Evolutionary conservation across 2,329 filamentous ascomycete genomes (phyloP), one percentile per base, ranked within the genome.

Genomic region (Mycogone perniciosa): DNA sequence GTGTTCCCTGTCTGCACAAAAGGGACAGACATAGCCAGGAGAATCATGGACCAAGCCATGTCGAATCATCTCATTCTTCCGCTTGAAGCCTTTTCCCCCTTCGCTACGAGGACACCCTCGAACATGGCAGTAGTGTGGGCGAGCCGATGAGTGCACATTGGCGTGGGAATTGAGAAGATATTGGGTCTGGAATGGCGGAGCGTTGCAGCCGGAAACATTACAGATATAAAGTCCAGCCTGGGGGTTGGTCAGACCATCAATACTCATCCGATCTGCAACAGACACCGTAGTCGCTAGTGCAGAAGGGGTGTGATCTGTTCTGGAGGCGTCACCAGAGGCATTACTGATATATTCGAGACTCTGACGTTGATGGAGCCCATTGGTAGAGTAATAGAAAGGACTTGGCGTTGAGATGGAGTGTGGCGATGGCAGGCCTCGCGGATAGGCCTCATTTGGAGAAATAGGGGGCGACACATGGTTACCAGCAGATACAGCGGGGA

Each of bases 21-120:
- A 97, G 0, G 93, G 93, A 67, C 93, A 99, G 31, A 96, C 84
- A 62, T 97, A 99, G 54, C 92, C 92, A 1, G 93, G 93, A 6
- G 89, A 95, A 57, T 90, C 86, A 63, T 99, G 93, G 4, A 97
- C 93, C 3, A 97, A 78, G 1, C 92, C 91, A 62, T 86, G 83
- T 30, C 83, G 71, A 43, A 86, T 86, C 83, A 86, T 85, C 64
- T 86, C 84, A 58, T 86, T 86, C 64, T 86, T 86, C 51, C 84
- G 75, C 65, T 86, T 86, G 65, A 87, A 87, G 0, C 84, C 84
- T 57, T 82, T 84, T 4, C 83, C 83, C 2, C 79, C 77, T 62
- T 83, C 78, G 44, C 77, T 79, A 46, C 82, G 75, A n/a, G 81
- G 72, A 59, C 83, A 86, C 0, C 76, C 80, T 44, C 74, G 72